Conservation (phyloP, 2,329 filamentous ascomycete species). For the Colletotrichum orbiculare region DNA sequence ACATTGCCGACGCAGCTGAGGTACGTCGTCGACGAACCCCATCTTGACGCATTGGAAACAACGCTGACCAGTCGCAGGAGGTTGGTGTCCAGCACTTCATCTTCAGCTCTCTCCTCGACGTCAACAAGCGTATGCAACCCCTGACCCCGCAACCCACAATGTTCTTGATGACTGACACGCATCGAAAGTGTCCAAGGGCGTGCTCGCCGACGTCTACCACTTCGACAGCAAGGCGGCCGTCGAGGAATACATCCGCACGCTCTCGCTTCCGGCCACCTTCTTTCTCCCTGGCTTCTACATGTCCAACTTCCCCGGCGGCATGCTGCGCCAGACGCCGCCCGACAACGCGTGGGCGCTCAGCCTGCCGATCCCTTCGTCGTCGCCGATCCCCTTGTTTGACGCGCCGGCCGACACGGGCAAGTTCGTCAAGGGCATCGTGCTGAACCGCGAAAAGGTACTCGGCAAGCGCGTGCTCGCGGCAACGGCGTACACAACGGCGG, state of each 20-base stretch:
- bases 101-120: slow-evolving; percentile 55
- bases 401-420: slow-evolving; percentile 53
- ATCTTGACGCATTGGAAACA: not conserved
- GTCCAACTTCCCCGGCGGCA: slow-evolving; percentile 55
- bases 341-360: slow-evolving; percentile 47
- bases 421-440: slow-evolving; percentile 46
- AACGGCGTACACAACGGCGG: slow-evolving; percentile 49
- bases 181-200: slow-evolving; percentile 50
- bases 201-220: slow-evolving; percentile 55
- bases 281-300: slow-evolving; percentile 66
- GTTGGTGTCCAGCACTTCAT: slow-evolving; percentile 55
- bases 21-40: slow-evolving; percentile 47
- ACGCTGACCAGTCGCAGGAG: slow-evolving; percentile 40
- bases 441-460: slow-evolving; percentile 38
- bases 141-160: not conserved
- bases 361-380: slow-evolving; percentile 44
- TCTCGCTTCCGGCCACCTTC: slow-evolving; percentile 60
- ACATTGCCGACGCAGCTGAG: slow-evolving; percentile 58
- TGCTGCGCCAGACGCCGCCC: slow-evolving; percentile 42
- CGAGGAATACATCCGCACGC: slow-evolving; percentile 62
- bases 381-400: slow-evolving; percentile 50
- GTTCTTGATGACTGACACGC: slow-evolving; percentile 15
- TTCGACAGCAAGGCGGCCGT: slow-evolving; percentile 69
- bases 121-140: slow-evolving; percentile 49
- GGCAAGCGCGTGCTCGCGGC: slow-evolving; percentile 51